Evolutionary conservation across 495 filamentous ascomycete species (phyloP).

Genomic region (Astrocystis sublimbata): DNA sequence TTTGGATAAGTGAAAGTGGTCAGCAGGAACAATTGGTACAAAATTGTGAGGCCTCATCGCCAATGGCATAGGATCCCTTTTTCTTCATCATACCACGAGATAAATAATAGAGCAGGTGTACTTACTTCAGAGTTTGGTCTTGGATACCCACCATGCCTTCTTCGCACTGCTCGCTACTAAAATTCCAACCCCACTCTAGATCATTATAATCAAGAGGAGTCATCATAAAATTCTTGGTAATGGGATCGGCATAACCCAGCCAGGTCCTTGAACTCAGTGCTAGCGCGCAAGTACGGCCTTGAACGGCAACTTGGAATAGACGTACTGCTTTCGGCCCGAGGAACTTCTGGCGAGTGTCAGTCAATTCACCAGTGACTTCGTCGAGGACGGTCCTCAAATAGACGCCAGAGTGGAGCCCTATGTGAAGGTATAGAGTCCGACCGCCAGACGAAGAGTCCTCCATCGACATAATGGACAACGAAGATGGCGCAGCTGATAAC

Average conservation of each 20-base stretch:
- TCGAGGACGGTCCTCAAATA: constrained; percentile 93
- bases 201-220: constrained; percentile 84
- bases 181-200: constrained; percentile 94
- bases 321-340: constrained; percentile 85
- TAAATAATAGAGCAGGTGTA: constrained; percentile 30
- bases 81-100: constrained; percentile 64
- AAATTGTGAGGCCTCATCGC: constrained; percentile 49
- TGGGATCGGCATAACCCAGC: constrained; percentile 85
- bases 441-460: constrained; percentile 74
- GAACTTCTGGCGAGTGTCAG: constrained; percentile 91
- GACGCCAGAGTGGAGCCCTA: constrained; percentile 91
- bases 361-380: constrained; percentile 90
- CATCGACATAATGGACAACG: constrained; percentile 93
- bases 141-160: constrained; percentile 97
- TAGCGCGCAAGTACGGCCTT: constrained; percentile 82
- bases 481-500: constrained; percentile 83
- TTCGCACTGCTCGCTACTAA: constrained; percentile 87
- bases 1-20: constrained; percentile 26
- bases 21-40: constrained; percentile 60
- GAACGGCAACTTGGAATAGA: constrained; percentile 82
- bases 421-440: constrained; percentile 86
- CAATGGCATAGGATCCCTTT: constrained; percentile 48
- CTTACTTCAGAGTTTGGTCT: constrained; percentile 83
- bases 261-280: constrained; percentile 89
- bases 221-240: constrained; percentile 83